A percentile compares a stretch with the other conserved stretches of the same genome.
These are phyloP conservation scores for Metarhizium brunneum DNA, from an alignment of 2,329 filamentous ascomycete genomes.

Conservation along the genomic window DNA sequence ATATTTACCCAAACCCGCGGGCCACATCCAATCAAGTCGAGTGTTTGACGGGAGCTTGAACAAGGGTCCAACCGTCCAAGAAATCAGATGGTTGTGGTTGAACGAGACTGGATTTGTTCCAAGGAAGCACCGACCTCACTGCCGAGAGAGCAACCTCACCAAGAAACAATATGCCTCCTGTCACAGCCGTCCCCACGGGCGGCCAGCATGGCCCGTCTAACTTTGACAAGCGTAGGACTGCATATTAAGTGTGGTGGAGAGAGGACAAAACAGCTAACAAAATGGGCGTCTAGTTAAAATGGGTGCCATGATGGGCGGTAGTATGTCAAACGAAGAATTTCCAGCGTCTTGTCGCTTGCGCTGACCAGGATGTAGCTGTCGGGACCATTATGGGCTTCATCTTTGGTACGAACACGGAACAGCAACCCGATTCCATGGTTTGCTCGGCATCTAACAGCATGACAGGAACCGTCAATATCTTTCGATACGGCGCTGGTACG, in stretches of 20 bases:
- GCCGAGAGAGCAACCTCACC: neutral
- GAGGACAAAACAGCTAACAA: neutral
- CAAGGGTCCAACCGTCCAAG: neutral
- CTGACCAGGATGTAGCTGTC: slow-evolving; percentile 57
- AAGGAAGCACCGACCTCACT: neutral
- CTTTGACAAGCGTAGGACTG: slow-evolving; percentile 42
- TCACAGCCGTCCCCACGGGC: slow-evolving; percentile 26
- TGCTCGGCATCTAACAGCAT: neutral
- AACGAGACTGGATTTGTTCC: neutral
- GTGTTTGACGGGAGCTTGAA: neutral
- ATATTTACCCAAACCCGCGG: slow-evolving; percentile 14
- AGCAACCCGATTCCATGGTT: neutral
- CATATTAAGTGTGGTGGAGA: neutral
- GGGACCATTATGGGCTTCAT: slow-evolving; percentile 97
- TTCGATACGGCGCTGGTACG: slow-evolving; percentile 85
- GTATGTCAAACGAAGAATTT: slow-evolving; percentile 49
- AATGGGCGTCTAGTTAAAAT: slow-evolving; percentile 53
- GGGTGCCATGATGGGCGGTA: slow-evolving; percentile 97
- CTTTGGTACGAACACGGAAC: slow-evolving; percentile 54
- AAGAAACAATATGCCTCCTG: slow-evolving; percentile 28
- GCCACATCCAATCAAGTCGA: slow-evolving; percentile 17
- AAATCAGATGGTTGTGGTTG: neutral
- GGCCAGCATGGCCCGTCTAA: slow-evolving; percentile 40
- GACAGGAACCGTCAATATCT: slow-evolving; percentile 82
- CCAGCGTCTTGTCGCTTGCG: neutral